These are phyloP conservation scores for Epichloe scottii DNA, from an alignment of 2,329 filamentous ascomycete species.

Conservation along the genomic window DNA sequence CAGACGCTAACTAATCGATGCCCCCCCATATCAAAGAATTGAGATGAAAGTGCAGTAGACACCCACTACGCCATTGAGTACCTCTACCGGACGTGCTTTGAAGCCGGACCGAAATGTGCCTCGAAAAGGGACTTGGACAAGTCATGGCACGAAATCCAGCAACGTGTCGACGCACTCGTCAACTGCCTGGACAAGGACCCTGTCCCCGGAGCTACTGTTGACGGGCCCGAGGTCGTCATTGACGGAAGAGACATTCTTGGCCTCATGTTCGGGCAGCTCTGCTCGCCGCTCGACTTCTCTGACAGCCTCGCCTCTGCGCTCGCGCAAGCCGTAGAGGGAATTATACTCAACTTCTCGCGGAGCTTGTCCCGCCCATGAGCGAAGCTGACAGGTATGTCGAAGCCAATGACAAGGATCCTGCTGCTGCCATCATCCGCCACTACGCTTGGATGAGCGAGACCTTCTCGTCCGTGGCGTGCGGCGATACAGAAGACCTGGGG, in stretches of 20 bases:
- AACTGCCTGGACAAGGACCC: conserved; percentile 12
- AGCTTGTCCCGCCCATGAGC: background rate
- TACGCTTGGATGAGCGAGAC: background rate
- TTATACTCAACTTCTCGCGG: background rate
- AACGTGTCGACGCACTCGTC: conserved; percentile 15
- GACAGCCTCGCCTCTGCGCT: conserved; percentile 3
- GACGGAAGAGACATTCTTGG: conserved; percentile 10
- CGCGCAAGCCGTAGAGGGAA: conserved; percentile 1
- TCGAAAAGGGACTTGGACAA: conserved; percentile 1
- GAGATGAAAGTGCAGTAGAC: conserved; percentile 20
- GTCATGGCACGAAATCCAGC: conserved; percentile 5
- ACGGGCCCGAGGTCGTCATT: conserved; percentile 11
- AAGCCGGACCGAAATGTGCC: conserved; percentile 6
- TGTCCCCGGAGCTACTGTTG: conserved; percentile 8
- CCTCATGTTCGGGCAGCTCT: conserved; percentile 15
- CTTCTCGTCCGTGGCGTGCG: conserved; percentile 3
- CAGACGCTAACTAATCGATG: no score
- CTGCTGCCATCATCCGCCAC: background rate
- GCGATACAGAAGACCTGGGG: conserved; percentile 10
- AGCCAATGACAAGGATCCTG: background rate
- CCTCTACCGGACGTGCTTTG: conserved; percentile 21
- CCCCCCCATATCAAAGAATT: conserved; percentile 6
- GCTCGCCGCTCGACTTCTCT: conserved; percentile 13
- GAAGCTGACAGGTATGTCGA: background rate
- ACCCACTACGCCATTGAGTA: conserved; percentile 15